phyloP scores from a whole-genome alignment of 257 asterid species.

The Verbascum thapsus region DNA sequence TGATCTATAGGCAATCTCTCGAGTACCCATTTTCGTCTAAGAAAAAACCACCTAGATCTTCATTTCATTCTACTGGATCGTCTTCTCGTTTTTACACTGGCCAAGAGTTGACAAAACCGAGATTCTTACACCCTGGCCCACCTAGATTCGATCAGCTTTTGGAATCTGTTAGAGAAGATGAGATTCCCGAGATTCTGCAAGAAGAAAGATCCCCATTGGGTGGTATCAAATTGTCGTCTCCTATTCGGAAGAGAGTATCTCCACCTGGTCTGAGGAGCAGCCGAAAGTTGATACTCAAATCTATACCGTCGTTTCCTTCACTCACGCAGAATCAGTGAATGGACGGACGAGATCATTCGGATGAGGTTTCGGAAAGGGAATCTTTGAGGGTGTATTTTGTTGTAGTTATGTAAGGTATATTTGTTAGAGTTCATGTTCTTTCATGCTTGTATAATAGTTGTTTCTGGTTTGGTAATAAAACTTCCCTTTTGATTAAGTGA shows the following conservation, averaged over 20 bases:
- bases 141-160: slow-evolving; percentile 59
- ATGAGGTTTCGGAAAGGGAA: slow-evolving; percentile 27
- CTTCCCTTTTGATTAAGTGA: slow-evolving; percentile 25
- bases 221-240: slow-evolving; percentile 66
- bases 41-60: slow-evolving; percentile 62
- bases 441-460: slow-evolving; percentile 36
- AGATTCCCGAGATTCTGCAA: slow-evolving; percentile 75
- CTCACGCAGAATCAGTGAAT: slow-evolving; percentile 56
- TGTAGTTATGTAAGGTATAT: slow-evolving; percentile 41
- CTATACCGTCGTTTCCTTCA: slow-evolving; percentile 73
- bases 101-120: slow-evolving; percentile 46
- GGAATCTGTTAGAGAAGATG: slow-evolving; percentile 59
- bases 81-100: slow-evolving; percentile 43
- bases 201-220: slow-evolving; percentile 53
- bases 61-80: slow-evolving; percentile 48
- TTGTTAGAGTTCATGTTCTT: slow-evolving; percentile 16
- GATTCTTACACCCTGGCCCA: slow-evolving; percentile 47
- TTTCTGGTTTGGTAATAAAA: slow-evolving; percentile 36
- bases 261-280: slow-evolving; percentile 61
- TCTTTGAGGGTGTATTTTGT: slow-evolving; percentile 6
- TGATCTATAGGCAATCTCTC: slow-evolving; percentile 47
- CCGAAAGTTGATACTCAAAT: slow-evolving; percentile 68
- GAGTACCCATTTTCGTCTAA: slow-evolving; percentile 60
- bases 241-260: slow-evolving; percentile 80
- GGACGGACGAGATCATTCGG: slow-evolving; percentile 1